phyloP scores from a whole-genome alignment of 2,329 filamentous ascomycete species.

The Peltaster fructicola region DNA sequence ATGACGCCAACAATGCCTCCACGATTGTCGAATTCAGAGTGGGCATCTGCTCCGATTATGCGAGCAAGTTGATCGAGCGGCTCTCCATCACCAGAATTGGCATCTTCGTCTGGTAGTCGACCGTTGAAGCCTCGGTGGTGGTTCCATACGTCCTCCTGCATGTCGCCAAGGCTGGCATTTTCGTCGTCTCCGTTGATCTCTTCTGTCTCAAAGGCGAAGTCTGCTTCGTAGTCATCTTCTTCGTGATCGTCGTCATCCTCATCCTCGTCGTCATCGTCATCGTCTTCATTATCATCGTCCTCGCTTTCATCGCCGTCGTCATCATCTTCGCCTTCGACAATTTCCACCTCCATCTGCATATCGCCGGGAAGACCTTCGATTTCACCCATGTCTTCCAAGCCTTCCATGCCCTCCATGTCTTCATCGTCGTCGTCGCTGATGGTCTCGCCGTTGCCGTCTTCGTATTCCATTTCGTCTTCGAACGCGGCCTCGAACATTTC shows the following conservation, averaged over 20 bases:
- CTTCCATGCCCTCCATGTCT: constrained; percentile 63
- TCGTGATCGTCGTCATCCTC: constrained; percentile 39
- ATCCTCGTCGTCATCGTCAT: constrained; percentile 41
- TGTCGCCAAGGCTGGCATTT: constrained; percentile 27
- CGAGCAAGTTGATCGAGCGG: constrained; percentile 23
- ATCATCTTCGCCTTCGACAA: constrained; percentile 65
- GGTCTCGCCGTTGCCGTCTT: constrained; percentile 73
- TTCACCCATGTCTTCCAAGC: constrained; percentile 60
- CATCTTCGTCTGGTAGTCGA: constrained; percentile 22
- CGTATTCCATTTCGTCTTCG: constrained; percentile 81
- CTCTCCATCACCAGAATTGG: constrained; percentile 26
- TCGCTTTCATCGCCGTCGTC: constrained; percentile 44
- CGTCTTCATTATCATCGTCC: constrained; percentile 39
- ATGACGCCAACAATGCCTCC: constrained; percentile 21
- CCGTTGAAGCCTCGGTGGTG: too few relatives aligned
- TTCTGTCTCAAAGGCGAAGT: constrained; percentile 37
- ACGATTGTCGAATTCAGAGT: constrained; percentile 20
- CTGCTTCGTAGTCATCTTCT: constrained; percentile 39
- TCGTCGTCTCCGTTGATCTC: constrained; percentile 31
- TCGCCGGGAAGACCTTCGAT: constrained; percentile 47
- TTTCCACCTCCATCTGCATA: constrained; percentile 56
- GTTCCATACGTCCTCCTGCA: constrained; percentile 29
- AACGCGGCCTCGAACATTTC: constrained; percentile 90
- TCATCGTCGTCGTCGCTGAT: constrained; percentile 80
- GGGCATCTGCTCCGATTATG: constrained; percentile 18